These are phyloP conservation scores for Saturnispora dispora DNA, from an alignment of 805 yeast genomes.

Conservation along the genomic window DNA sequence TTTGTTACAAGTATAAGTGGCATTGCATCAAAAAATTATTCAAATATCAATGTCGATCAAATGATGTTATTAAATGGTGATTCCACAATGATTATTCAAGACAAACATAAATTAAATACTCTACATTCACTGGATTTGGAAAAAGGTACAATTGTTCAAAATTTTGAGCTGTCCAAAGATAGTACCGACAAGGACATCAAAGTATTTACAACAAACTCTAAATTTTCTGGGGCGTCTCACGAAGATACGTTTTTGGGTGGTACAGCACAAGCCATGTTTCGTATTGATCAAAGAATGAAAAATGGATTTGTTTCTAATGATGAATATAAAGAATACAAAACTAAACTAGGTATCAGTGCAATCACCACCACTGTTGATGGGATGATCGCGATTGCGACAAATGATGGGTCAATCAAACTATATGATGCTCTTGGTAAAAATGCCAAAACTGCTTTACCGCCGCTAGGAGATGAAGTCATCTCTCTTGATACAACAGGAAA, in stretches of 20 bases:
- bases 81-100: slow-evolving; percentile 56
- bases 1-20: slow-evolving; percentile 62
- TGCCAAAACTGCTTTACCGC: slow-evolving; percentile 75
- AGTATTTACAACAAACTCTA: slow-evolving; percentile 59
- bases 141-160: slow-evolving; percentile 77
- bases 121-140: slow-evolving; percentile 72
- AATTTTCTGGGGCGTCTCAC: slow-evolving; percentile 62
- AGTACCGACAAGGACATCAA: slow-evolving; percentile 34
- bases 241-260: slow-evolving; percentile 73
- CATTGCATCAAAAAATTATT: slow-evolving; percentile 43
- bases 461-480: slow-evolving; percentile 65
- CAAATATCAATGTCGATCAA: slow-evolving; percentile 41
- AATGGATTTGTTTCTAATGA: slow-evolving; percentile 48
- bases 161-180: slow-evolving; percentile 51
- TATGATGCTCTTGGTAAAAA: slow-evolving; percentile 63
- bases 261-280: slow-evolving; percentile 56
- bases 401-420: slow-evolving; percentile 65
- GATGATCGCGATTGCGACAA: slow-evolving; percentile 65
- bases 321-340: slow-evolving; percentile 44
- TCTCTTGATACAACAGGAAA: slow-evolving; percentile 67
- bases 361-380: slow-evolving; percentile 69
- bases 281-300: slow-evolving; percentile 70
- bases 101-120: slow-evolving; percentile 33
- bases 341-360: slow-evolving; percentile 47
- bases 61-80: slow-evolving; percentile 77